These are phyloP conservation scores for Wickerhamomyces rabaulensis DNA, from an alignment of 805 yeast species.

Conservation along the genomic window DNA sequence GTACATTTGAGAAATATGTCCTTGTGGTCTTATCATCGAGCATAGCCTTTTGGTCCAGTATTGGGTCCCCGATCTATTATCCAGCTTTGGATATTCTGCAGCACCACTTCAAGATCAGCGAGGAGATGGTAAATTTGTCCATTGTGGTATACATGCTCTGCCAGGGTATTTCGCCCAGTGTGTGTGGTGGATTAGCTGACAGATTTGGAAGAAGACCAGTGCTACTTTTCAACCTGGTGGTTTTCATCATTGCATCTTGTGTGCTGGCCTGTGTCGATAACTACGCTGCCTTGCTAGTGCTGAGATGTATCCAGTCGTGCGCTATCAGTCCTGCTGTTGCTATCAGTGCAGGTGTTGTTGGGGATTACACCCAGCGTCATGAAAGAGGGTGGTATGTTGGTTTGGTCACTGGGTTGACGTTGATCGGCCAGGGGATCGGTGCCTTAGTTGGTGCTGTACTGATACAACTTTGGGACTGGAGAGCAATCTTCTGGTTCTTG, in stretches of 20 bases:
- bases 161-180: constrained; percentile 73
- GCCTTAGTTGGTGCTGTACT: constrained; percentile 56
- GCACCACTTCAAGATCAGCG: constrained; percentile 45
- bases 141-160: constrained; percentile 71
- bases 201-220: constrained; percentile 68
- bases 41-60: constrained; percentile 61
- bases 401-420: constrained; percentile 53
- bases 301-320: constrained; percentile 73
- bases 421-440: constrained; percentile 74
- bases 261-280: constrained; percentile 57
- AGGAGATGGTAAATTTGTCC: constrained; percentile 59
- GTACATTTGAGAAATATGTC: constrained; percentile 33
- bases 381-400: constrained; percentile 74
- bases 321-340: constrained; percentile 76
- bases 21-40: constrained; percentile 37
- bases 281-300: constrained; percentile 56
- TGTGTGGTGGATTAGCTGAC: constrained; percentile 68
- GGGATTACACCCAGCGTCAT: constrained; percentile 61
- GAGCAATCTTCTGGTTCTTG: constrained; percentile 73
- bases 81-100: constrained; percentile 66
- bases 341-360: constrained; percentile 62
- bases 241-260: constrained; percentile 57
- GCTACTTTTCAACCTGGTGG: constrained; percentile 44
- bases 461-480: constrained; percentile 53
- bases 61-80: constrained; percentile 74